Base-by-base conservation (phyloP, 495 filamentous ascomycete genomes). In the Xylaria intraflava region DNA sequence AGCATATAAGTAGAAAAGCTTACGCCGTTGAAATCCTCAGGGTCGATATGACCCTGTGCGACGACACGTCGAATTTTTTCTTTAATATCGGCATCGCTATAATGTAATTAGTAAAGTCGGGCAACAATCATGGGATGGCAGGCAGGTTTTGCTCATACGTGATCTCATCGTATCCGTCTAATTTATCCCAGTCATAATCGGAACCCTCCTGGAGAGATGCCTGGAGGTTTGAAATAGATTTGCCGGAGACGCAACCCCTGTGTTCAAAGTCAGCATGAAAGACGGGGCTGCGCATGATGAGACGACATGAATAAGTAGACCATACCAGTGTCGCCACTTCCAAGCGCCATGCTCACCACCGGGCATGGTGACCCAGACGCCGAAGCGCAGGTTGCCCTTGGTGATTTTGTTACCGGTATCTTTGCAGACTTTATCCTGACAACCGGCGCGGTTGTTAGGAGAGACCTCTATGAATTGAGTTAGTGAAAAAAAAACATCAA, bases 181-280 rank as follows among this genome's bases (percentile, higher is more conserved):
- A 49, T 31, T 62, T 46, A 26, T 76, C 67, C 55, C 68, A 72
- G 17, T 78, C 58, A 29, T 73, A 72, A 19, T 59, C 64, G 19
- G 70, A 71, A 5, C 70, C 61, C 6, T 48, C 62, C 17, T 61
- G 62, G 41, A 81, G 65, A 6, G 46, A 42, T 2, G 78, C 72
- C 27, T 75, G 74, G 39, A 87, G 58, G 56, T 85, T 83, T 36
- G 57, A 23, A 49, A 92, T 70, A 46, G 81, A 71, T 24, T 69
- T 64, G 1, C 87, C 86, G 8, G 88, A 90, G 30, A 85, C 77
- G 52, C 89, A 94, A n/a, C 88, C 89, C 88, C 88, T 91, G 23
- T 14, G 45, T 44, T 29, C 17, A 56, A 47, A 26, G 49, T 46
- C 19, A 53, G 41, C 29, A 49, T 16, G 49, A 43, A 36, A 65